Percentiles rank a stretch among this genome's conserved stretches.
These are phyloP conservation scores for Hypoxylon fuscum DNA, from an alignment of 495 filamentous ascomycete genomes.

Conservation along the genomic window DNA sequence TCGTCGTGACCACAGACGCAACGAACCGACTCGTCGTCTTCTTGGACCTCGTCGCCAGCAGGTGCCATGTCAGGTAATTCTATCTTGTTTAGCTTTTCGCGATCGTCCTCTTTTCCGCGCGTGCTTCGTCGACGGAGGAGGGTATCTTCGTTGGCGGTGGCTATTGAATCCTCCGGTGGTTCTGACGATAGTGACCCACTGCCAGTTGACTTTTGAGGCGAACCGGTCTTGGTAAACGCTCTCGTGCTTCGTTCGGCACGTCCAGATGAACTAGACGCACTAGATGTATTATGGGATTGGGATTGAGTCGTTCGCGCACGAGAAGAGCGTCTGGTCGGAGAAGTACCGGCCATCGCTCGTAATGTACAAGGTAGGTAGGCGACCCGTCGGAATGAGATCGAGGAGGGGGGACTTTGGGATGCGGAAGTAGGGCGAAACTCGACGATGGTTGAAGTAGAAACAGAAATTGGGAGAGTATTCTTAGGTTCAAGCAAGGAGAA, in stretches of 20 bases:
- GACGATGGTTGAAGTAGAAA: conserved; percentile 10
- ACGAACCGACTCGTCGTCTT: conserved; percentile 92
- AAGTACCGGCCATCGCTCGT: conserved; percentile 63
- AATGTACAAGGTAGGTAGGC: conserved; percentile 29
- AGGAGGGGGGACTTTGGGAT: conserved; percentile 13
- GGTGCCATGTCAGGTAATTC: conserved; percentile 64
- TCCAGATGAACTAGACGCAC: conserved; percentile 70
- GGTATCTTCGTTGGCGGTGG: conserved; percentile 52
- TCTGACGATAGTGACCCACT: conserved; percentile 79
- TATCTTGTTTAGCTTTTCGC: conserved; percentile 50
- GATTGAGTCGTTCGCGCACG: conserved; percentile 86
- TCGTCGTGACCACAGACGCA: conserved; percentile 96
- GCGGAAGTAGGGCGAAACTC: conserved; percentile 10
- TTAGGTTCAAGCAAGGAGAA: conserved; percentile 12
- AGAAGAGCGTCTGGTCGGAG: conserved; percentile 85
- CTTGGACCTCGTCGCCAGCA: conserved; percentile 70
- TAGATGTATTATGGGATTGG: conserved; percentile 79
- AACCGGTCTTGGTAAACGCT: conserved; percentile 73
- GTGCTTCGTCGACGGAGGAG: conserved; percentile 65
- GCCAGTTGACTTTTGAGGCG: conserved; percentile 76
- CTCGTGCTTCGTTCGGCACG: conserved; percentile 75
- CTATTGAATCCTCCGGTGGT: conserved; percentile 71
- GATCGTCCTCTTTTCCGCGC: conserved; percentile 63
- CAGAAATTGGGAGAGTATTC: conserved; percentile 13
- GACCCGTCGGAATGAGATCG: conserved; percentile 40